phyloP scores from a whole-genome alignment of 2,329 filamentous ascomycete genomes.

The Fusarium robinianum region DNA sequence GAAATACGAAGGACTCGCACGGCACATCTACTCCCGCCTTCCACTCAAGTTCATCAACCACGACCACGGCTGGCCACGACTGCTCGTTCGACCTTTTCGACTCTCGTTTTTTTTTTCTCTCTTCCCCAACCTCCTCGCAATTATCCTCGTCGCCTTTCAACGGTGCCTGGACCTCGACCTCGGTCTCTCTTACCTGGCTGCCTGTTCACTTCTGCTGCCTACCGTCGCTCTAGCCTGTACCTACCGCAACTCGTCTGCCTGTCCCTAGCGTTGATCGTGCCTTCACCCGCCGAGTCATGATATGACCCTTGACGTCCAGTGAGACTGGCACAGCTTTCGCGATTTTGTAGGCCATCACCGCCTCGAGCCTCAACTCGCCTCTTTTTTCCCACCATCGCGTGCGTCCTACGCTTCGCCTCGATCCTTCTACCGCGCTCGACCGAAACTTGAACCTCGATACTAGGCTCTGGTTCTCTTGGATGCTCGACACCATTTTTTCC shows the following conservation, averaged over 20 bases:
- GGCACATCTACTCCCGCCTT: slow-evolving; percentile 4
- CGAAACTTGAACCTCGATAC: slow-evolving; percentile 13
- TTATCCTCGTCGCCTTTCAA: slow-evolving; percentile 15
- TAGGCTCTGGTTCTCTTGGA: slow-evolving; percentile 14
- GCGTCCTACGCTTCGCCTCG: slow-evolving; percentile 11
- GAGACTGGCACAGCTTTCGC: slow-evolving; percentile 35
- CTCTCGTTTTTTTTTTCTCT: slow-evolving; percentile 14
- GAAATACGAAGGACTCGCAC: slow-evolving; percentile 24
- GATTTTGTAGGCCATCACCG: slow-evolving; percentile 34
- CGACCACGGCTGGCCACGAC: too few species aligned
- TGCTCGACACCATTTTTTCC: slow-evolving; percentile 13
- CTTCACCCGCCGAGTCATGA: slow-evolving; percentile 36
- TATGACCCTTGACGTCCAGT: slow-evolving; percentile 34
- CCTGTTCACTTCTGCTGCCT: slow-evolving; percentile 23
- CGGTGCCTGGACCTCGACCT: slow-evolving; percentile 5
- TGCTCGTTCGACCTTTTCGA: slow-evolving; percentile 19
- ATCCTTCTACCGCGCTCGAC: slow-evolving; percentile 11
- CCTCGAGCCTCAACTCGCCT: slow-evolving; percentile 25
- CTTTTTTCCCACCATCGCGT: slow-evolving; percentile 19
- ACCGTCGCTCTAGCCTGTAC: slow-evolving; percentile 21
- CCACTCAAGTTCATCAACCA: slow-evolving; percentile 1
- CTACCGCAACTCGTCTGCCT: slow-evolving; percentile 22
- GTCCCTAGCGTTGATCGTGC: slow-evolving; percentile 23
- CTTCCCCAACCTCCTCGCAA: slow-evolving; percentile 5
- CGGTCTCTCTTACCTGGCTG: slow-evolving; percentile 20